Base-by-base conservation (phyloP, 208 protist species). In the Kentomonas sorsogonicus region DNA sequence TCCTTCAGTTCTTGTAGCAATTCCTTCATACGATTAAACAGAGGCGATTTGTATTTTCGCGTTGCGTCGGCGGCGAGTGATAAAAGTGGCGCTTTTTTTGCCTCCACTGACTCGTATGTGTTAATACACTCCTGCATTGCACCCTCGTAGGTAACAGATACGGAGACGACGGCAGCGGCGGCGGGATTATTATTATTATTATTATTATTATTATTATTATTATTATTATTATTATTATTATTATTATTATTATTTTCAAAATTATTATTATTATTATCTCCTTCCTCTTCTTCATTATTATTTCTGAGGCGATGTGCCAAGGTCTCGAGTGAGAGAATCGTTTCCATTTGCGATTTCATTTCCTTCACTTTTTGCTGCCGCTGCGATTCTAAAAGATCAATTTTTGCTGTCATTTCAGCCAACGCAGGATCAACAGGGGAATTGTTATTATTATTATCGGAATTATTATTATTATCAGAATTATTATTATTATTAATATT, bases 21-120 rank as follows among this genome's bases (percentile, higher is more conserved):
- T 59, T 86, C 77, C 60, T 87, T 86, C 84, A 90, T 89, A n/a
- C 82, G 77, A n/a, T 71, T 66, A 54, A 94, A 94, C 7, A 94
- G 39, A 0, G 87, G 87, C 18, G 79, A 89, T 66, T 94, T 94
- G 58, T 74, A 94, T 55, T 83, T 83, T 3, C 87, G 65, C 22
- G 87, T 94, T 11, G 87, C 87, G 48, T 89, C 81, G 39, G 83
- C 83, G 20, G 87, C 81, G 36, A 94, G 70, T 60, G 90, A 79
- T 66, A 80, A 76, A 48, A 91, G 63, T 22, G 54, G 48, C 26
- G 43, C 43, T 50, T 72, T 79, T 57, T 79, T 74, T 11, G 77
- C 59, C 59, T 80, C 68, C 26, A 88, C 81, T 0, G 63, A 67
- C n/a, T 63, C 63, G 64, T 94, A 94, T 18, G 68, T 77, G 18